A percentile compares a stretch with the other conserved stretches of the same genome.
Evolutionary conservation across 495 filamentous ascomycete species (phyloP).

Genomic region (Annulohypoxylon moriforme): DNA sequence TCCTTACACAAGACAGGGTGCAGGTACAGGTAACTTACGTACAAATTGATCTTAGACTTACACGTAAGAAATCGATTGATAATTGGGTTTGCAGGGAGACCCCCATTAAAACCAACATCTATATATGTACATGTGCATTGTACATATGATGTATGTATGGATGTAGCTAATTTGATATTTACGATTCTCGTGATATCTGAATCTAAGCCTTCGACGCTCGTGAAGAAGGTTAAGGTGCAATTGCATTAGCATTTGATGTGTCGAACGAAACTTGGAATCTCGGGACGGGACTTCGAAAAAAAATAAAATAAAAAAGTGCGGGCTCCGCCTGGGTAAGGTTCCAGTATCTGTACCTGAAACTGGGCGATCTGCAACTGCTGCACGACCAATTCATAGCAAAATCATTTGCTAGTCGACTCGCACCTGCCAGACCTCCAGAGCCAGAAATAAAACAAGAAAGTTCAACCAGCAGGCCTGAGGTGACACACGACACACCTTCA

Average conservation of each 20-base stretch:
- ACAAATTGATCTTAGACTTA: not conserved
- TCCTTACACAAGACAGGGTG: conserved; percentile 3
- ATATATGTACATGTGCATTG: not conserved
- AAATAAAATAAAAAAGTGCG: conserved; percentile 18
- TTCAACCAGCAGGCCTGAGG: conserved; percentile 6
- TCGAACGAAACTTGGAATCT: conserved; percentile 17
- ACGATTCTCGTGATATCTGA: not conserved
- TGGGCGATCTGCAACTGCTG: conserved; percentile 33
- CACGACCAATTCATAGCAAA: conserved; percentile 37
- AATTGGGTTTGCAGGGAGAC: conserved; percentile 6
- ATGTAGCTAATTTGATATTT: not conserved
- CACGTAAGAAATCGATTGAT: conserved; percentile 5
- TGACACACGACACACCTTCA: conserved; percentile 37
- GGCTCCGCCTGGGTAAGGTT: conserved; percentile 28
- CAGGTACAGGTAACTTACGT: not conserved
- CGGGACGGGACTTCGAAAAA: conserved; percentile 13
- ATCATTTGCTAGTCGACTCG: not conserved
- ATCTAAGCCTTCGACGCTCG: not conserved
- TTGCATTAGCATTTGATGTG: conserved; percentile 2
- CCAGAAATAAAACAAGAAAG: conserved; percentile 35
- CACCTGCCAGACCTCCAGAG: not conserved
- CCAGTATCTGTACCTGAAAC: conserved; percentile 44
- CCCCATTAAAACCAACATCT: conserved; percentile 1
- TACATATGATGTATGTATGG: not conserved
- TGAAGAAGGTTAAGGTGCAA: not conserved